Evolutionary conservation across 371 early-diverging fungal genomes (phyloP), one percentile per base, ranked within the genome.

Genomic region (Mucor sp.): DNA sequence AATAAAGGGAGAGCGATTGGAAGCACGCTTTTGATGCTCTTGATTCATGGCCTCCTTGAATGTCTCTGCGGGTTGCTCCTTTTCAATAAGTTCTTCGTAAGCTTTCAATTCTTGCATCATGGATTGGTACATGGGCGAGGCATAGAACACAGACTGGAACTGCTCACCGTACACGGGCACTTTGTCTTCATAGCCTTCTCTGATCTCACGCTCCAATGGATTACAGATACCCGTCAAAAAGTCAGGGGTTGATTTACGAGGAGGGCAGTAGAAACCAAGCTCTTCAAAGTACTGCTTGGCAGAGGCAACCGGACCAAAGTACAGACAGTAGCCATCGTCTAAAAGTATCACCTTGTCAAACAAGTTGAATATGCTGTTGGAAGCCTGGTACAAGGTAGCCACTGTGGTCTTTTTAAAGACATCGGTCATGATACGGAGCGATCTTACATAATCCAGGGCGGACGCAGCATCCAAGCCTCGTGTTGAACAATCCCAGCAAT

Each of bases 391-490:
- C 19, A 90, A 72, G 12, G 87, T 78, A 3, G 85, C 82, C 19
- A 89, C 67, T 25, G 89, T 86, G n/a, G 91, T 85, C 60, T 84
- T 87, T 33, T 88, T 83, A 60, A 84, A 72, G n/a, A 86, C 69
- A 60, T 89, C 84, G 27, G 90, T 88, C 69, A 88, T 78, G 41
- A 90, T 86, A 57, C 90, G 85, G 9, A 93, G 72, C 6, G 88
- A 87, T 59, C 87, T 80, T 15, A 88, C 80, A 60, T 91, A 90
- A 69, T 92, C 92, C 1, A 93, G 80, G n/a, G 97, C 95, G 19
- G 92, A 94, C 39, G 93, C 90, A 17, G 94, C 87, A 82, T 98
- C 98, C 17, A 98, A 80, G 60, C 97, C 96, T 68, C 90, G 87
- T 0, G 94, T 94, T n/a, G 93, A 90, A 30, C 94, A 94, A 69